A percentile compares a stretch with the other conserved stretches of the same genome.
Conservation (phyloP, 83 land plant species). For the Isoetes engelmannii region DNA sequence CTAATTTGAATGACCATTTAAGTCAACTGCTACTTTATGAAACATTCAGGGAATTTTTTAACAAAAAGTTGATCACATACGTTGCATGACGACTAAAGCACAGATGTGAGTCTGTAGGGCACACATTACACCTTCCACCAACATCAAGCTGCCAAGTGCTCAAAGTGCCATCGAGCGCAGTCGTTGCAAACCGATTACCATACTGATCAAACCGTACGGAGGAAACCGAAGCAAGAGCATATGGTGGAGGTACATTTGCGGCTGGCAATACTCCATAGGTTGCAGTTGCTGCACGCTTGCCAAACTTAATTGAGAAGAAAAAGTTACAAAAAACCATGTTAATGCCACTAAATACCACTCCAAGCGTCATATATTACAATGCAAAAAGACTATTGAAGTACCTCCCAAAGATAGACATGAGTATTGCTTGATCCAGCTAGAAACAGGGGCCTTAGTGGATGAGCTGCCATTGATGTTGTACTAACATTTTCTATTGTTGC, state of each 20-base stretch:
- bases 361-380: not conserved
- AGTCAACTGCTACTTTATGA: too few species aligned
- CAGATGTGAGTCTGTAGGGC: slow-evolving; percentile 71
- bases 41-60: too few species aligned
- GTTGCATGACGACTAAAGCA: slow-evolving; percentile 70
- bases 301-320: slow-evolving; percentile 49
- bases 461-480: slow-evolving; percentile 66
- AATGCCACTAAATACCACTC: not conserved
- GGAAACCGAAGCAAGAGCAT: slow-evolving; percentile 79
- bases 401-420: slow-evolving; percentile 95
- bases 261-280: slow-evolving; percentile 95
- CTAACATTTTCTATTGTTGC: slow-evolving; percentile 63
- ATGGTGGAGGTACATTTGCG: slow-evolving; percentile 92
- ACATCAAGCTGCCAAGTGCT: slow-evolving; percentile 97
- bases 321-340: not conserved
- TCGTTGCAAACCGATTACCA: slow-evolving; percentile 85
- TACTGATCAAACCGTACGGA: slow-evolving; percentile 69
- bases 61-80: slow-evolving; percentile 37
- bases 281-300: slow-evolving; percentile 72
- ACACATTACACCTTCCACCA: slow-evolving; percentile 81
- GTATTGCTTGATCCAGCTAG: slow-evolving; percentile 90
- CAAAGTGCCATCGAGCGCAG: slow-evolving; percentile 84
- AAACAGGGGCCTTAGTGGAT: slow-evolving; percentile 77
- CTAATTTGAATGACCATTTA: too few species aligned
- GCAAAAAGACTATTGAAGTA: slow-evolving; percentile 17